Conservation (phyloP, 2,329 filamentous ascomycete genomes). For the Alternaria dauci region DNA sequence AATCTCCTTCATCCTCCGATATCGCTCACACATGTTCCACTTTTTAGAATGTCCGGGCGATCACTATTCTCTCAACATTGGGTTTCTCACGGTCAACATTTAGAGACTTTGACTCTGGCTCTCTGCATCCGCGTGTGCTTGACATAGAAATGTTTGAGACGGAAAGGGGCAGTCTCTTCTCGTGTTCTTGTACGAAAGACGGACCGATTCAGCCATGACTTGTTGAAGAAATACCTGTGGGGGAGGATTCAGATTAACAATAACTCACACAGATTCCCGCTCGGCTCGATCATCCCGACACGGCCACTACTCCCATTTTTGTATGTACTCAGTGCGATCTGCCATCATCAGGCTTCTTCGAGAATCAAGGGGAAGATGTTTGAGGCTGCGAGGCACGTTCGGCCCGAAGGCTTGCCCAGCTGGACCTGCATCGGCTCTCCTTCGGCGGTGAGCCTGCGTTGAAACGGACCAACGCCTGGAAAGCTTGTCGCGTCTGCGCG, state of each 20-base stretch:
- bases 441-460: neutral
- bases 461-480: neutral
- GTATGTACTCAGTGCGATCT: neutral
- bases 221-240: neutral
- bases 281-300: neutral
- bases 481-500: neutral
- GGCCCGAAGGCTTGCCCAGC: neutral
- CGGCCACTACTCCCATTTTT: neutral
- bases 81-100: too few species aligned
- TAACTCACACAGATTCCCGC: neutral
- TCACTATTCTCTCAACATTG: too few species aligned
- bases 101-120: too few species aligned
- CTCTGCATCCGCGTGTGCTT: neutral
- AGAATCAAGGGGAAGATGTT: neutral
- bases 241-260: neutral
- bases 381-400: neutral
- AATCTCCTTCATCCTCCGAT: too few species aligned
- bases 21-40: too few species aligned
- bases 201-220: neutral
- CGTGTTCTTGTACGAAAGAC: neutral
- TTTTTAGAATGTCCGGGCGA: too few species aligned
- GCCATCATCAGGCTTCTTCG: neutral
- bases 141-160: neutral
- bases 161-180: neutral
- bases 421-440: neutral